Percentiles rank a stretch among this genome's conserved stretches.
These are phyloP conservation scores for Penicillium sp. DNA, from an alignment of 2,329 filamentous ascomycete genomes.

Conservation along the genomic window DNA sequence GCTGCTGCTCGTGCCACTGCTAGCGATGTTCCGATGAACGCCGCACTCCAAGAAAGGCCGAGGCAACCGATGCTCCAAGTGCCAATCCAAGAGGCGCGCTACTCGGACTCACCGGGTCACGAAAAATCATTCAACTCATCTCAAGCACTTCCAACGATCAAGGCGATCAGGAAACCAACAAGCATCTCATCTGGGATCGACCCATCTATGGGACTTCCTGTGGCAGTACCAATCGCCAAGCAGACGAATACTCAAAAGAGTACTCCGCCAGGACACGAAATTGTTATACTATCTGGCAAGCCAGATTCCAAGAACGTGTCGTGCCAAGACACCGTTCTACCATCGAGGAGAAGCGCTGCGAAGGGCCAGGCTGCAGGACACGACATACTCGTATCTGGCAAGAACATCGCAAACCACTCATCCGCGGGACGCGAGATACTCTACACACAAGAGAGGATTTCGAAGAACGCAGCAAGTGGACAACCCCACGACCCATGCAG, in stretches of 20 bases:
- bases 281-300: not conserved
- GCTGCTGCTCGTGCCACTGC: slow-evolving; percentile 23
- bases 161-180: slow-evolving; percentile 4
- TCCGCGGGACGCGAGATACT: not conserved
- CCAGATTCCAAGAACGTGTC: not conserved
- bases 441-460: not conserved
- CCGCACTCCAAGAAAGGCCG: slow-evolving; percentile 11
- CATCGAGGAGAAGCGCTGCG: not conserved
- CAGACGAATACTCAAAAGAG: not conserved
- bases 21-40: slow-evolving; percentile 18
- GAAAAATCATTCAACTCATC: slow-evolving; percentile 9
- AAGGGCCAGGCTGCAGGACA: not conserved
- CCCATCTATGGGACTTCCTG: slow-evolving; percentile 7
- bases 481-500: not conserved
- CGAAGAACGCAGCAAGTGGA: not conserved
- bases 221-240: not conserved
- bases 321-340: not conserved
- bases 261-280: not conserved
- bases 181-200: slow-evolving; percentile 11
- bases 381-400: not conserved
- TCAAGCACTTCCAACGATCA: slow-evolving; percentile 5
- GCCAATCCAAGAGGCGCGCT: slow-evolving; percentile 8
- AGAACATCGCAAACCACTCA: not conserved
- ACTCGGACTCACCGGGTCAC: slow-evolving; percentile 14
- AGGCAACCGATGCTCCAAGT: slow-evolving; percentile 1